Percentiles rank a stretch among this genome's conserved stretches.
Evolutionary conservation across 345 rosid species (phyloP).

Genomic region (Salix koriyanagi): DNA sequence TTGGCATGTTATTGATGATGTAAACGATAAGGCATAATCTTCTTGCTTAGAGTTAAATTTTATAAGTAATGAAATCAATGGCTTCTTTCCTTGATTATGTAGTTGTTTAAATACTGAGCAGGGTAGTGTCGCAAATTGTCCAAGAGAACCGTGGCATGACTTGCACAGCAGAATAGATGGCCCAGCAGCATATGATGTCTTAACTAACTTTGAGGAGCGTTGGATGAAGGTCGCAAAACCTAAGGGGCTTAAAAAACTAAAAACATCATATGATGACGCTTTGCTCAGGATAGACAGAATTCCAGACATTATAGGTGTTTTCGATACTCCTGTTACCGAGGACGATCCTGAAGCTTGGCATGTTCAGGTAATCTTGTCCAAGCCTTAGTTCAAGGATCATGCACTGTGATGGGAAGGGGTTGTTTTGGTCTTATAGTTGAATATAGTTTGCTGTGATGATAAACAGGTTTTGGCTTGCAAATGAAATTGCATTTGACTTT

Average conservation of each 20-base stretch:
- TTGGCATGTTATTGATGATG: neutral
- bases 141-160: slow-evolving; percentile 99
- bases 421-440: neutral
- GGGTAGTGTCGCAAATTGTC: slow-evolving; percentile 70
- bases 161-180: slow-evolving; percentile 88
- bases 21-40: neutral
- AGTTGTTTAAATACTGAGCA: slow-evolving; percentile 14
- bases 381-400: slow-evolving; percentile 7
- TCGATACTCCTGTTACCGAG: slow-evolving; percentile 47
- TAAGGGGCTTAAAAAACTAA: slow-evolving; percentile 68
- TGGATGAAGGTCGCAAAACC: slow-evolving; percentile 87
- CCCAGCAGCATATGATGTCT: slow-evolving; percentile 94
- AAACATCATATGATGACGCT: slow-evolving; percentile 72
- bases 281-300: slow-evolving; percentile 70
- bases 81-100: slow-evolving; percentile 1
- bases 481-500: neutral
- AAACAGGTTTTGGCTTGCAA: neutral
- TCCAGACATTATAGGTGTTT: slow-evolving; percentile 65
- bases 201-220: slow-evolving; percentile 90
- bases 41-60: neutral
- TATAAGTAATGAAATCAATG: neutral
- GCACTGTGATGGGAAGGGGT: neutral
- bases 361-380: slow-evolving; percentile 57
- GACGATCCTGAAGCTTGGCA: slow-evolving; percentile 84
- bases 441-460: neutral